Evolutionary conservation across 192 early-diverging fungal species (phyloP).

Genomic region (Blastocladiella britannica): DNA sequence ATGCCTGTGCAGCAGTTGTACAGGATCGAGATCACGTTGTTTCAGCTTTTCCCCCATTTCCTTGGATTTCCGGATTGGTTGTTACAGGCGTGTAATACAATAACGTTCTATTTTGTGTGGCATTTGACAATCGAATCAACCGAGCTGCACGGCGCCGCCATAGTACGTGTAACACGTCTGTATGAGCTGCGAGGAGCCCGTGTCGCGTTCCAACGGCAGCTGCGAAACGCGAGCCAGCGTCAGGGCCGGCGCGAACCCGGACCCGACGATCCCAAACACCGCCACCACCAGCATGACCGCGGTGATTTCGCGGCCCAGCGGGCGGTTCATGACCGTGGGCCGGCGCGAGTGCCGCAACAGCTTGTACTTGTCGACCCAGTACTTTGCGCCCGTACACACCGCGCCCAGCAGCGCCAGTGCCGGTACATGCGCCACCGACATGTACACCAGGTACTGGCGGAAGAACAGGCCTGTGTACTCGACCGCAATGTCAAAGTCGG

Average conservation of each 20-base stretch:
- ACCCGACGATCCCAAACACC: neutral
- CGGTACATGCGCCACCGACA: neutral
- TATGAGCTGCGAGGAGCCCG: too few relatives aligned
- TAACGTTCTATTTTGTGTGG: neutral
- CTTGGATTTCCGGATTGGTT: neutral
- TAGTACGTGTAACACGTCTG: neutral
- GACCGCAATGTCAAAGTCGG: neutral
- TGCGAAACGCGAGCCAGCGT: neutral
- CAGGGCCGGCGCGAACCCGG: neutral
- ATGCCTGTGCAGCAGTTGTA: too few relatives aligned
- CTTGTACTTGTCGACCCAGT: neutral
- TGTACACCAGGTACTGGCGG: neutral
- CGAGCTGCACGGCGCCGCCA: neutral
- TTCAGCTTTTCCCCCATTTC: too few relatives aligned
- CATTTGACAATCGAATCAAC: neutral
- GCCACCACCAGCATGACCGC: neutral
- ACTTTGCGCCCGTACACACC: neutral
- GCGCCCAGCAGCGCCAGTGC: neutral
- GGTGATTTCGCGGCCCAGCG: neutral
- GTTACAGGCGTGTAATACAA: neutral
- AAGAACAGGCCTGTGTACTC: neutral
- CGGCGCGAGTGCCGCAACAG: neutral
- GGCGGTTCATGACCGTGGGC: neutral
- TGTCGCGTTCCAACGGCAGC: neutral
- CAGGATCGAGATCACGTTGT: too few relatives aligned